Base-by-base conservation (phyloP, 768 basidiomycete genomes). In the Kwoniella botswanensis region DNA sequence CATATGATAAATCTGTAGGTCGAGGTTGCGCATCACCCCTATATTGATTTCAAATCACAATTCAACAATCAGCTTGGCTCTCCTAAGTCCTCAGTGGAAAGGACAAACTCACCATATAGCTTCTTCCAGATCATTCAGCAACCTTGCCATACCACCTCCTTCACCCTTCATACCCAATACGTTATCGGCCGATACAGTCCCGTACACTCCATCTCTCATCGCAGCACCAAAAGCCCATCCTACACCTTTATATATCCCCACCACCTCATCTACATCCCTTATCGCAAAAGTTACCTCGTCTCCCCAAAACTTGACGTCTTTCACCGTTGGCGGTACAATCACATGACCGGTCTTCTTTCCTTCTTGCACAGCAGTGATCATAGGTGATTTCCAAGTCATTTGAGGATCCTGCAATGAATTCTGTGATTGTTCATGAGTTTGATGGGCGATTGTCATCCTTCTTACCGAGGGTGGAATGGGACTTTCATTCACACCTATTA, bases 61-160 rank as follows among this genome's bases (percentile, higher is more conserved):
- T 35, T 35, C 35, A 35, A 35, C 35, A 35, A 7, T 35, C 35
- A n/a, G 15, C 21, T 17, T 18, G 15, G 18, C 7, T 57, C 21
- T 21, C 7, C 7, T 2, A 60, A 24, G 52, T 29, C 13, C 15
- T 50, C 18, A 2, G 17, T 13, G 18, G 65, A 35, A 43, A 11
- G 0, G 46, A 18, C 13, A 6, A 9, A 71, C 76, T 62, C 55
- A 77, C 79, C 79, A 80, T 22, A 78, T 41, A 9, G 71, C 76
- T 60, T 78, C 77, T 57, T 80, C 79, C 9, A 80, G 69, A 71
- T 80, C 79, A 54, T 76, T 76, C 24, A 80, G 70, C 18, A 80
- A 56, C 24, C 79, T 65, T 3, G 71, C 69, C 62, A 76, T 73
- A 70, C 73, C 71, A 4, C 71, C 74, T 11, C 75, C 76, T 29